Percentiles rank a stretch among this genome's conserved stretches.
These are phyloP conservation scores for Clohesyomyces aquaticus DNA, from an alignment of 495 filamentous ascomycete genomes.

Conservation along the genomic window DNA sequence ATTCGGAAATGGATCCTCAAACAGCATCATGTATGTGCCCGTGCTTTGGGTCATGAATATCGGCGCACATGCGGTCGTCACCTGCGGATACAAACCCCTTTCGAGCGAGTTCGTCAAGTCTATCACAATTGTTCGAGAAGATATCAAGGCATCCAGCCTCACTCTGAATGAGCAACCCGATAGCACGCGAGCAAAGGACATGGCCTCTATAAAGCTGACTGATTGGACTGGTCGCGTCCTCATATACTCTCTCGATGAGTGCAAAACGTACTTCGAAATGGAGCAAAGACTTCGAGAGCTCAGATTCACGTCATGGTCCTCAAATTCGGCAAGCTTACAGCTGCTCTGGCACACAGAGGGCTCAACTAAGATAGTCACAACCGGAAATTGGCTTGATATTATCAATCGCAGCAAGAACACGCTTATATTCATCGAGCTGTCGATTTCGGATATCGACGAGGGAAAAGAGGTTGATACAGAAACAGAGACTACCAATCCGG, in stretches of 20 bases:
- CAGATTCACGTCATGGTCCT: neutral
- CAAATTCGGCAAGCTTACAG: constrained; percentile 1
- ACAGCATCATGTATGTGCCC: constrained; percentile 30
- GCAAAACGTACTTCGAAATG: constrained; percentile 32
- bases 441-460: neutral
- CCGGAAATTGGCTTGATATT: constrained; percentile 29
- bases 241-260: constrained; percentile 24
- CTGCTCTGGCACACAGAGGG: constrained; percentile 3
- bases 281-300: constrained; percentile 32
- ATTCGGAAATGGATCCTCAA: constrained; percentile 7
- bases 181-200: neutral
- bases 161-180: neutral
- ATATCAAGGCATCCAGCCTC: constrained; percentile 5
- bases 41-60: constrained; percentile 33
- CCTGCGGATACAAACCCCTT: constrained; percentile 24
- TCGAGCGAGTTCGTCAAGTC: constrained; percentile 26
- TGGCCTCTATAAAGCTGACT: constrained; percentile 21
- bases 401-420: constrained; percentile 4
- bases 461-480: constrained; percentile 4
- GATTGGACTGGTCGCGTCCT: constrained; percentile 28
- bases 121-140: constrained; percentile 26
- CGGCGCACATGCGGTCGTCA: constrained; percentile 22
- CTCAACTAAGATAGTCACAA: constrained; percentile 4
- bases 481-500: neutral
- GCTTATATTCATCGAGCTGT: constrained; percentile 28